phyloP scores from a whole-genome alignment of 73 alveolate genomes.

The Paramecium pentaurelia region DNA sequence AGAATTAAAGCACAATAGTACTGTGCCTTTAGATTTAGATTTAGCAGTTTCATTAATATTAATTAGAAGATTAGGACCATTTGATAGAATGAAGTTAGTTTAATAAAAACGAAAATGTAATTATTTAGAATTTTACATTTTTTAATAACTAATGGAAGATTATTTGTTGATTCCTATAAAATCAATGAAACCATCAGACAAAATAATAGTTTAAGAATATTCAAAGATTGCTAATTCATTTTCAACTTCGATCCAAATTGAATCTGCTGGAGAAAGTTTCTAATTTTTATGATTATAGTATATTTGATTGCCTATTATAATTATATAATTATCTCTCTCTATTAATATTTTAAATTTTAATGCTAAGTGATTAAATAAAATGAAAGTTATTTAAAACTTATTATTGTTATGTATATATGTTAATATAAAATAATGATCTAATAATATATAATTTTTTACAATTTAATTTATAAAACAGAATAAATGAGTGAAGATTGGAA shows the following conservation, averaged over 20 bases:
- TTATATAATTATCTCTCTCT: background rate
- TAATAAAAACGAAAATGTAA: background rate
- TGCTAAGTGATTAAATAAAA: background rate
- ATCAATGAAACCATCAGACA: background rate
- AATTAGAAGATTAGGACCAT: background rate
- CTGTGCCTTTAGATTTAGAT: background rate
- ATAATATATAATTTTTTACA: too few species aligned
- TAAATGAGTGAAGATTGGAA: slow-evolving; percentile 8
- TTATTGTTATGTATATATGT: too few species aligned
- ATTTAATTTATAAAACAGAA: too few species aligned
- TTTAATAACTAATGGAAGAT: background rate
- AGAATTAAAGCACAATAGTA: background rate
- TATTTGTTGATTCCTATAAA: background rate
- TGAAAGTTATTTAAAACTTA: background rate
- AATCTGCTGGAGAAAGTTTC: background rate
- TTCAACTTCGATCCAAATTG: background rate
- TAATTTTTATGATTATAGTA: background rate
- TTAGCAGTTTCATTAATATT: background rate
- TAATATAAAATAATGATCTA: too few species aligned
- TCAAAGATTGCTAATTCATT: background rate
- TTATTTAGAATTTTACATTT: background rate
- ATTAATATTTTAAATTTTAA: background rate
- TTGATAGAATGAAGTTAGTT: background rate
- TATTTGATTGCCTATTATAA: background rate
- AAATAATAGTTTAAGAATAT: background rate